Conservation (phyloP, 129 eudicot species). For the Artemisia annua region DNA sequence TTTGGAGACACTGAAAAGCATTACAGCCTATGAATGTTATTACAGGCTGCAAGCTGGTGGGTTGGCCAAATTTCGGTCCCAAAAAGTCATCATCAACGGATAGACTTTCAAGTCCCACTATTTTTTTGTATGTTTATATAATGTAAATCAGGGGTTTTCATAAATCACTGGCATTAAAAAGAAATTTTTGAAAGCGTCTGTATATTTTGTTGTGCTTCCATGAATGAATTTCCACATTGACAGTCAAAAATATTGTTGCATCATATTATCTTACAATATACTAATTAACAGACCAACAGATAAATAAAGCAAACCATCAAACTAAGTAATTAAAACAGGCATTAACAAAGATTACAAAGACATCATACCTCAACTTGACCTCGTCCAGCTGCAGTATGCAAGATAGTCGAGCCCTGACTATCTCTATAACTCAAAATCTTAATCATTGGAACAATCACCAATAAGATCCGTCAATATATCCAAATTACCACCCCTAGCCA, state of each 20-base stretch:
- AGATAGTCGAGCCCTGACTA: constrained; percentile 61
- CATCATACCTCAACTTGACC: constrained; percentile 77
- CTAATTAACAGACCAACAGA: neutral
- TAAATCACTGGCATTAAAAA: no score
- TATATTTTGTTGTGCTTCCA: no score
- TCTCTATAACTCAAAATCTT: constrained; percentile 63
- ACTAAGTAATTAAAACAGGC: neutral
- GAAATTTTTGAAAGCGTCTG: no score
- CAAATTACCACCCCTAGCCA: constrained; percentile 88
- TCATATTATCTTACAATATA: neutral
- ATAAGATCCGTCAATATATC: constrained; percentile 63
- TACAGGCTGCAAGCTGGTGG: neutral
- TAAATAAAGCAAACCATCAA: neutral
- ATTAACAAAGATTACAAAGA: neutral
- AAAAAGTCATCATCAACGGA: neutral
- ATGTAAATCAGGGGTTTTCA: no score
- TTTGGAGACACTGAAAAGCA: constrained; percentile 94
- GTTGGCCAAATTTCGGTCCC: neutral
- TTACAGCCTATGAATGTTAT: constrained; percentile 40
- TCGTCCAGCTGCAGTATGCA: constrained; percentile 89
- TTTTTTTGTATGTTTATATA: neutral
- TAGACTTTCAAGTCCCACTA: neutral
- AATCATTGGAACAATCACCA: constrained; percentile 51
- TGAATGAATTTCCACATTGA: neutral
- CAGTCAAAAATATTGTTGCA: neutral